Evolutionary conservation across 495 filamentous ascomycete genomes (phyloP).

Genomic region (Hypoxylon subgilvum): DNA sequence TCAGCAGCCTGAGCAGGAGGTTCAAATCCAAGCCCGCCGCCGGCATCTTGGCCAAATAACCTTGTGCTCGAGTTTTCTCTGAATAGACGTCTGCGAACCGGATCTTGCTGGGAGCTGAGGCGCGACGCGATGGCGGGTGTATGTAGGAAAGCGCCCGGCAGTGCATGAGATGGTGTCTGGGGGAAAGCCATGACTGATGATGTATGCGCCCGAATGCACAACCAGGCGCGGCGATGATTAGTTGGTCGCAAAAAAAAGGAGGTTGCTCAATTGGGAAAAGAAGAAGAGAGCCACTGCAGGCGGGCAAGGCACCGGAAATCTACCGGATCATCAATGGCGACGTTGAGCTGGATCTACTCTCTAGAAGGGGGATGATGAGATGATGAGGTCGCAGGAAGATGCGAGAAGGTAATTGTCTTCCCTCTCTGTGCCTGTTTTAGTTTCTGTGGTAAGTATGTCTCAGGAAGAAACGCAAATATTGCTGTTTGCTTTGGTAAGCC

Average conservation of each 20-base stretch:
- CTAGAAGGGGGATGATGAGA: conserved; percentile 7
- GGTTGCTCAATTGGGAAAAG: conserved; percentile 14
- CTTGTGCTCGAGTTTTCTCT: conserved; percentile 26
- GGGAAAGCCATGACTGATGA: conserved; percentile 65
- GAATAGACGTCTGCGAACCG: conserved; percentile 52
- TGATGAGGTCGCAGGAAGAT: conserved; percentile 2
- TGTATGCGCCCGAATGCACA: conserved; percentile 29
- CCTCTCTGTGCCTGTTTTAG: not conserved
- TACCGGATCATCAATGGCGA: conserved; percentile 41
- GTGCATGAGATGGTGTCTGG: conserved; percentile 65
- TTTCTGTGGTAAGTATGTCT: not conserved
- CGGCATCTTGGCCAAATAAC: conserved; percentile 41
- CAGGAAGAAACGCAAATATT: conserved; percentile 3
- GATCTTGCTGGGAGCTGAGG: conserved; percentile 43
- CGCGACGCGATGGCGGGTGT: conserved; percentile 64
- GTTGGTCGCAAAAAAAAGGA: conserved; percentile 24
- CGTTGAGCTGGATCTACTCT: conserved; percentile 6
- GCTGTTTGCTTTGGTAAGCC: not conserved
- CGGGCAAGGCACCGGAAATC: conserved; percentile 43
- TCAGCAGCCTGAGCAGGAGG: conserved; percentile 35
- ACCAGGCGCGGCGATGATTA: conserved; percentile 13
- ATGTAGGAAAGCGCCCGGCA: conserved; percentile 76
- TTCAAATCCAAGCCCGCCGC: conserved; percentile 35
- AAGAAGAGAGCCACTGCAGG: conserved; percentile 47
- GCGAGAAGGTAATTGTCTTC: not conserved